Evolutionary conservation across 225 moss, liverwort and hornwort species (phyloP).

Genomic region (Bryoerythrophyllum caledonicum): DNA sequence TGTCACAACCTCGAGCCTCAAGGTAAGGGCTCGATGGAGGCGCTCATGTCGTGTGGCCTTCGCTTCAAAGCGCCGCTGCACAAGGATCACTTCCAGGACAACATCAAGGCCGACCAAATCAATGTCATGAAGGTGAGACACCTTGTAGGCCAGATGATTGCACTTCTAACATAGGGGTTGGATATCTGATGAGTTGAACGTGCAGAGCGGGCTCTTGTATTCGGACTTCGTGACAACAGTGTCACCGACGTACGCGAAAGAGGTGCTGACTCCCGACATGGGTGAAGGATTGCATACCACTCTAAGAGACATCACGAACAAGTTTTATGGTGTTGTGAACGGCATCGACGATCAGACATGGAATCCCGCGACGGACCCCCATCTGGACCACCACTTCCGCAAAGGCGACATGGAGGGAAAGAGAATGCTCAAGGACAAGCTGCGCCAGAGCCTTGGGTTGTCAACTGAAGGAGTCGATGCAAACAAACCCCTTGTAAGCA

Average conservation of each 20-base stretch:
- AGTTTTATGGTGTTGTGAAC: conserved; percentile 68
- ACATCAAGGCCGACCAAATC: conserved; percentile 42
- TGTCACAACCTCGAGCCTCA: conserved; percentile 88
- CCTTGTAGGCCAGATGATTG: not conserved
- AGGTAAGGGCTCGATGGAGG: conserved; percentile 53
- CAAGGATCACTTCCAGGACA: conserved; percentile 72
- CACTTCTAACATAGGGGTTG: not conserved
- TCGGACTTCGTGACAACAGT: conserved; percentile 74
- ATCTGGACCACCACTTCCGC: conserved; percentile 54
- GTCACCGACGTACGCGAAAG: conserved; percentile 76
- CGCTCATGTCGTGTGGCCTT: conserved; percentile 59
- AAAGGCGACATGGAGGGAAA: conserved; percentile 53
- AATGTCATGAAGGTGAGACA: conserved; percentile 67
- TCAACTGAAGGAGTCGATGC: conserved; percentile 37
- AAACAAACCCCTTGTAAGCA: conserved; percentile 59
- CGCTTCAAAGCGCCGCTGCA: conserved; percentile 45
- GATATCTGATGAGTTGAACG: not conserved
- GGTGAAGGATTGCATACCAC: conserved; percentile 68
- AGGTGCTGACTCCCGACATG: conserved; percentile 60
- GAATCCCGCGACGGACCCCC: conserved; percentile 68
- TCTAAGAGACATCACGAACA: conserved; percentile 44
- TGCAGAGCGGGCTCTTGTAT: conserved; percentile 64
- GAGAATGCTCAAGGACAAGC: conserved; percentile 39
- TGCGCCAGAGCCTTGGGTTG: conserved; percentile 53
- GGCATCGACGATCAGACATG: conserved; percentile 80